phyloP scores from a whole-genome alignment of 139 green algal genomes.

The Diplosphaera chodatii region DNA sequence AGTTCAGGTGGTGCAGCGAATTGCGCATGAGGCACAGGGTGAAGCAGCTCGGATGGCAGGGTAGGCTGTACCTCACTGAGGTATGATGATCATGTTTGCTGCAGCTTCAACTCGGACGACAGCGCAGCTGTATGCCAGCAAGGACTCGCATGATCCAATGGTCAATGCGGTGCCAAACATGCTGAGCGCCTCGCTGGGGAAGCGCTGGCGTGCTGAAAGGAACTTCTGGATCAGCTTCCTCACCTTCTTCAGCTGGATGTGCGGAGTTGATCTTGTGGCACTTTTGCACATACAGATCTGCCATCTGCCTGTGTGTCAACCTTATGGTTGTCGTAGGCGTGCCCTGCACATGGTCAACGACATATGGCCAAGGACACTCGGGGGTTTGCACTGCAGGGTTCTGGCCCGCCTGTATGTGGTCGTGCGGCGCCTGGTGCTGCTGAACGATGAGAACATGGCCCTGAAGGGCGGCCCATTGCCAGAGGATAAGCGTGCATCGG shows the following conservation, averaged over 20 bases:
- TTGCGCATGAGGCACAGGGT: conserved; percentile 15
- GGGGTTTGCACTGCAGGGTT: not conserved
- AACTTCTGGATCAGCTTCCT: conserved; percentile 42
- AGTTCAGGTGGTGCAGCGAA: not conserved
- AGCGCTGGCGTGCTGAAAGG: conserved; percentile 44
- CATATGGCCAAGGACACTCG: too few relatives aligned
- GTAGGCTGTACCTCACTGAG: too few relatives aligned
- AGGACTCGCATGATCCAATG: not conserved
- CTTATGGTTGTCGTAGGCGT: too few relatives aligned
- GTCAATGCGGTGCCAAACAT: conserved; percentile 19
- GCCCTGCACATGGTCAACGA: too few relatives aligned
- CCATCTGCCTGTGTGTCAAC: too few relatives aligned
- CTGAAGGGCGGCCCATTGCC: not conserved
- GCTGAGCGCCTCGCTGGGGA: conserved; percentile 26
- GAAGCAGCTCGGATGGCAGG: too few relatives aligned
- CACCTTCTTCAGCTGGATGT: conserved; percentile 25
- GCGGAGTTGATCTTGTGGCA: not conserved
- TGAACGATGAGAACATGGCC: not conserved
- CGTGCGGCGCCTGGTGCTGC: not conserved
- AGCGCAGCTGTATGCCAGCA: not conserved
- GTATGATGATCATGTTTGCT: conserved; percentile 31
- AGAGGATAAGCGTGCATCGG: not conserved
- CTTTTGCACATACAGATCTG: not conserved
- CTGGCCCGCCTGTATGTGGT: conserved; percentile 6
- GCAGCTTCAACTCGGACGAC: not conserved